Evolutionary conservation across 1,284 basidiomycete genomes (phyloP).

Genomic region (Bondarzewia mesenterica): DNA sequence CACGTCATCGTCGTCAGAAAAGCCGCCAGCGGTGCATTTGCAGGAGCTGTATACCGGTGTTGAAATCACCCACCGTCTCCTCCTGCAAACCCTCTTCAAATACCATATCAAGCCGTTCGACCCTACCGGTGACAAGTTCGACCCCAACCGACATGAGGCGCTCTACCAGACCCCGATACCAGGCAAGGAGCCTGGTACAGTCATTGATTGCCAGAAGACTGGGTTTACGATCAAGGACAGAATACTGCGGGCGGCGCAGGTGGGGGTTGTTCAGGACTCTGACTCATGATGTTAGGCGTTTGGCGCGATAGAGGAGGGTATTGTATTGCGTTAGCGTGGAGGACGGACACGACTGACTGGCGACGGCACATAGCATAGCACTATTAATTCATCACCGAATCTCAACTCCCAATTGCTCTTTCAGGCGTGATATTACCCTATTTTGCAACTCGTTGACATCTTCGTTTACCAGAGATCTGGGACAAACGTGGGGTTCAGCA

Average conservation of each 20-base stretch:
- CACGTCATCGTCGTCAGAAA: constrained; percentile 25
- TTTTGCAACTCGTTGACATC: constrained; percentile 80
- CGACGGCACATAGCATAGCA: constrained; percentile 10
- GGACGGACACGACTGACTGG: neutral
- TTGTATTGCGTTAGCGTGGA: constrained; percentile 6
- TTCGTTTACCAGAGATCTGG: constrained; percentile 81
- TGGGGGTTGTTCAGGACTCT: constrained; percentile 83
- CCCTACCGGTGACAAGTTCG: constrained; percentile 87
- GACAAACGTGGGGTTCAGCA: constrained; percentile 1
- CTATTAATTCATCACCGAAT: constrained; percentile 43
- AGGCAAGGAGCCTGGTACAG: constrained; percentile 82
- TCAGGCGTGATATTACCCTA: constrained; percentile 44
- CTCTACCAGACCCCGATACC: constrained; percentile 91
- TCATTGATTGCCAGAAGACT: constrained; percentile 87
- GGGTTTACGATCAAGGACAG: constrained; percentile 93
- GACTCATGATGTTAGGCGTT: constrained; percentile 29
- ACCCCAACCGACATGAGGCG: constrained; percentile 94
- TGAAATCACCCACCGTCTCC: constrained; percentile 84
- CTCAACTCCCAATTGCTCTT: constrained; percentile 65
- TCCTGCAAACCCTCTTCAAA: constrained; percentile 86
- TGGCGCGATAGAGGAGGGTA: constrained; percentile 3
- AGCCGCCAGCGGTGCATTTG: constrained; percentile 54
- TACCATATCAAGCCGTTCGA: constrained; percentile 91
- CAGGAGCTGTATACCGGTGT: constrained; percentile 79
- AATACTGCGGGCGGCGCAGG: constrained; percentile 90